Conservation (phyloP, 495 filamentous ascomycete species). For the Aspergillus biplanus region DNA sequence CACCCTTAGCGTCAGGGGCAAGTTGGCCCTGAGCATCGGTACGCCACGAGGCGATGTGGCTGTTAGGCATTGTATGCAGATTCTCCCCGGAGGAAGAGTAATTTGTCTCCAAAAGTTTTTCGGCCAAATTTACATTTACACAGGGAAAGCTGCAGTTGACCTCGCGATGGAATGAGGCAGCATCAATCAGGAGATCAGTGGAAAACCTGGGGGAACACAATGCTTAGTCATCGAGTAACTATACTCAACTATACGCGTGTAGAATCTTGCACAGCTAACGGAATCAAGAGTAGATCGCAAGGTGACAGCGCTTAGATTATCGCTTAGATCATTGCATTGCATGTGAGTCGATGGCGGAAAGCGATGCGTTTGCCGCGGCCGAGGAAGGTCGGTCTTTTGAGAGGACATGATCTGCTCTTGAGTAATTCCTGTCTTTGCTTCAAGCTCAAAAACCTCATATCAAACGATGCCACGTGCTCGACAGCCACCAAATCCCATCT, state of each 20-base stretch:
- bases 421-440: too few relatives aligned
- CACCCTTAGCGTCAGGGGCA: conserved; percentile 42
- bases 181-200: neutral
- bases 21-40: conserved; percentile 46
- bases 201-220: neutral
- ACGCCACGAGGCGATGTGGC: conserved; percentile 47
- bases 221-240: neutral
- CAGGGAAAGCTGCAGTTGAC: neutral
- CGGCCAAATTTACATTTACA: neutral
- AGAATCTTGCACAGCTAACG: neutral
- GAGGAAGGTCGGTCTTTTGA: too few relatives aligned
- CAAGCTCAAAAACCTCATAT: too few relatives aligned
- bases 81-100: neutral
- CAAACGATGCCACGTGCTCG: too few relatives aligned
- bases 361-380: too few relatives aligned
- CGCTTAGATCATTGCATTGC: too few relatives aligned
- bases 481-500: too few relatives aligned
- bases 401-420: too few relatives aligned
- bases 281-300: too few relatives aligned
- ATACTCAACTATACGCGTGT: neutral
- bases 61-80: conserved; percentile 18
- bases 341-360: too few relatives aligned
- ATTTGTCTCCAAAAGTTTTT: neutral
- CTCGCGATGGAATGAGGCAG: neutral
- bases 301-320: too few relatives aligned